phyloP scores from a whole-genome alignment of 2,329 filamentous ascomycete species.

The Fusarium bactridioides region DNA sequence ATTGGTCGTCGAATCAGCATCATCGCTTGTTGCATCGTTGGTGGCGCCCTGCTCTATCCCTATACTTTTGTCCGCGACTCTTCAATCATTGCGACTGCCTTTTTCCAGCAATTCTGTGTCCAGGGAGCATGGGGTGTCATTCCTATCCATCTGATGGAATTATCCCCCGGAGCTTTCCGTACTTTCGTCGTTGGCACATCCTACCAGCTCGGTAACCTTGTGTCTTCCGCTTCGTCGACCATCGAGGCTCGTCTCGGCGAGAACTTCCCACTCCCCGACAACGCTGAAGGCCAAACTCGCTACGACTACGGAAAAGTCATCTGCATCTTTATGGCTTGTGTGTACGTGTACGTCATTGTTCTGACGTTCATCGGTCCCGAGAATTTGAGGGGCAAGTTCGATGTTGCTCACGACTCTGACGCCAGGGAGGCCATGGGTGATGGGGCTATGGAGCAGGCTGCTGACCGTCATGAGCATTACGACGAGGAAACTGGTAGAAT shows the following conservation, averaged over 20 bases:
- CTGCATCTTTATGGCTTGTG: slow-evolving; percentile 89
- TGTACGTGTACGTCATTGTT: slow-evolving; percentile 70
- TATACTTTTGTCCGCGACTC: slow-evolving; percentile 75
- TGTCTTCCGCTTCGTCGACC: slow-evolving; percentile 72
- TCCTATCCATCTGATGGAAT: slow-evolving; percentile 81
- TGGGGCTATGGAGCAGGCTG: slow-evolving; percentile 41
- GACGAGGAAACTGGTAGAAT: slow-evolving; percentile 32
- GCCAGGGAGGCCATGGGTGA: slow-evolving; percentile 56
- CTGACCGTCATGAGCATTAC: not conserved
- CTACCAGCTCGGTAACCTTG: slow-evolving; percentile 82
- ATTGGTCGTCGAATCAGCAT: slow-evolving; percentile 75
- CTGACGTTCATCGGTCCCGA: slow-evolving; percentile 71
- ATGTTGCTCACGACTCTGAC: slow-evolving; percentile 58
- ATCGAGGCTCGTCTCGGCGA: slow-evolving; percentile 81
- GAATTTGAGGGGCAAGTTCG: slow-evolving; percentile 60
- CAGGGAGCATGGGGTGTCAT: slow-evolving; percentile 80
- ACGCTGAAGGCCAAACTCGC: slow-evolving; percentile 56
- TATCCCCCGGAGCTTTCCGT: slow-evolving; percentile 75
- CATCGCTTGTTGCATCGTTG: slow-evolving; percentile 68
- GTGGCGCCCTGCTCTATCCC: slow-evolving; percentile 82
- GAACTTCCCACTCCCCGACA: slow-evolving; percentile 72
- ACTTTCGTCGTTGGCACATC: slow-evolving; percentile 78
- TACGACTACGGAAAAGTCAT: slow-evolving; percentile 86
- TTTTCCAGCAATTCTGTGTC: slow-evolving; percentile 84
- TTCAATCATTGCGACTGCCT: slow-evolving; percentile 78